A percentile compares a stretch with the other conserved stretches of the same genome.
Evolutionary conservation across 495 filamentous ascomycete genomes (phyloP).

Genomic region (Penicillium arizonense): DNA sequence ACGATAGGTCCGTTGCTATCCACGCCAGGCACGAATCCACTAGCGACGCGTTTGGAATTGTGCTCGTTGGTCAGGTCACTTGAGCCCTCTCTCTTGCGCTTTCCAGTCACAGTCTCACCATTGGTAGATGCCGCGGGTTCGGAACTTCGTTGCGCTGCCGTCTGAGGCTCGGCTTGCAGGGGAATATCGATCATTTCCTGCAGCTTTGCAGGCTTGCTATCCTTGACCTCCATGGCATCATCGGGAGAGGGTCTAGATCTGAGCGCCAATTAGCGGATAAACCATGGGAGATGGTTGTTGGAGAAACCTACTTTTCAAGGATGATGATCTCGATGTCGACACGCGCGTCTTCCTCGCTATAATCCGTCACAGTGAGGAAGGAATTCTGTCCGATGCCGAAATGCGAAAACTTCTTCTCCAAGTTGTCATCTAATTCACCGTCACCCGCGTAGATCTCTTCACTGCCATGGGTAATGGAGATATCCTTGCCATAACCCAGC

Average conservation of each 20-base stretch:
- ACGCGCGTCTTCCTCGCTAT: constrained; percentile 82
- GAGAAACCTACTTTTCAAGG: constrained; percentile 37
- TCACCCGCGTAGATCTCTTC: constrained; percentile 84
- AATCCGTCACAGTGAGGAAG: constrained; percentile 84
- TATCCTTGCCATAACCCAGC: constrained; percentile 81
- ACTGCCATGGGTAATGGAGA: constrained; percentile 70
- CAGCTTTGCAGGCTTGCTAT: constrained; percentile 45
- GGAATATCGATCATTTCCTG: constrained; percentile 49
- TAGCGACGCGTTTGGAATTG: constrained; percentile 43
- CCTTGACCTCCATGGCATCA: constrained; percentile 11
- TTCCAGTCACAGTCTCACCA: constrained; percentile 25
- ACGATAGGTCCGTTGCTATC: constrained; percentile 43
- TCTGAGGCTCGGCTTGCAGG: constrained; percentile 40
- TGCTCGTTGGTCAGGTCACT: constrained; percentile 43
- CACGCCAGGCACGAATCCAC: constrained; percentile 23
- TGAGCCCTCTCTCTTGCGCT: constrained; percentile 47
- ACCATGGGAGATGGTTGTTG: background rate
- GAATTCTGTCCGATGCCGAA: constrained; percentile 68
- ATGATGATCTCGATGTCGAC: constrained; percentile 77
- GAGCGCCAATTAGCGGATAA: constrained; percentile 10
- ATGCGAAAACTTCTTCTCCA: constrained; percentile 74
- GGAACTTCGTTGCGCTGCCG: constrained; percentile 6
- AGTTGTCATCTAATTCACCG: constrained; percentile 67
- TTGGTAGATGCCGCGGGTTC: constrained; percentile 18
- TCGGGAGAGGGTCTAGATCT: constrained; percentile 25